phyloP scores from a whole-genome alignment of 495 filamentous ascomycete species.

The Sphaerosporella brunnea region DNA sequence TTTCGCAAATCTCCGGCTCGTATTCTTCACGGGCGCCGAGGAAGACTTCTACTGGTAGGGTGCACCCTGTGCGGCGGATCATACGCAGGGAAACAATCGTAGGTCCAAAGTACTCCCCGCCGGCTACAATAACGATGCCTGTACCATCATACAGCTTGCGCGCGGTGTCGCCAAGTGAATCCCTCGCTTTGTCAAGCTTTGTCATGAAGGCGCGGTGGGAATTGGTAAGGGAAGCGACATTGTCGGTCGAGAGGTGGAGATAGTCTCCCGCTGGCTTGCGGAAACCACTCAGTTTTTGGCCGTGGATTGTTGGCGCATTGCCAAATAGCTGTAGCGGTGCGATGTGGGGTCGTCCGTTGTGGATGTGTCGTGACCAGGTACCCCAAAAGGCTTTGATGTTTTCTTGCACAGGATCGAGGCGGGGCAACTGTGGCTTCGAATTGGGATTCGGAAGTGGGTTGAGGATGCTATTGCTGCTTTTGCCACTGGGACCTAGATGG shows the following conservation, averaged over 20 bases:
- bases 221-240: not conserved
- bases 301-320: not conserved
- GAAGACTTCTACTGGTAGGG: slow-evolving; percentile 41
- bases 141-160: not conserved
- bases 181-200: not conserved
- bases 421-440: not conserved
- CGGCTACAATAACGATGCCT: slow-evolving; percentile 36
- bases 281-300: not conserved
- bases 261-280: not conserved
- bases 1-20: slow-evolving; percentile 36
- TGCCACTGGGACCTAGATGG: no score
- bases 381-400: not conserved
- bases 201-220: not conserved
- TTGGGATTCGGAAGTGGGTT: not conserved
- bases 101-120: slow-evolving; percentile 22
- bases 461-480: not conserved
- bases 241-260: not conserved
- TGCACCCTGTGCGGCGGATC: slow-evolving; percentile 39
- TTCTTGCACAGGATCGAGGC: slow-evolving; percentile 1
- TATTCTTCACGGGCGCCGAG: slow-evolving; percentile 35
- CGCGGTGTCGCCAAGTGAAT: not conserved
- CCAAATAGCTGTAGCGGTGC: not conserved
- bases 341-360: not conserved
- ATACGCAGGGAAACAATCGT: slow-evolving; percentile 37
- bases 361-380: not conserved